These are phyloP conservation scores for Entomophthora muscae DNA, from an alignment of 371 early-diverging fungal genomes.

Conservation along the genomic window DNA sequence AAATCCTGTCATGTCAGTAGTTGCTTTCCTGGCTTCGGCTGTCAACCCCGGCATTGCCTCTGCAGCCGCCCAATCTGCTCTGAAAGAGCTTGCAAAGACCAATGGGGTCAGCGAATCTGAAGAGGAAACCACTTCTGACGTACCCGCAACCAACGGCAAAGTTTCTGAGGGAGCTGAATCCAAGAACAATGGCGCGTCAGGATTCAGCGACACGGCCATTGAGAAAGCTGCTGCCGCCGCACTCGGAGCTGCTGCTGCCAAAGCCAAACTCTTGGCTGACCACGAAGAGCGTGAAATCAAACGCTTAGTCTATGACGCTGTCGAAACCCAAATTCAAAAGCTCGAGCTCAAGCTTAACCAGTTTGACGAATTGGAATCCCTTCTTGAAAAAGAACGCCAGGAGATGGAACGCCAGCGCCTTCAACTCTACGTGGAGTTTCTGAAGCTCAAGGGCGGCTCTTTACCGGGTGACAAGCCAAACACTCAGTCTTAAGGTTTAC, in stretches of 20 bases:
- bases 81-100: conserved; percentile 23
- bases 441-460: conserved; percentile 16
- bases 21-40: conserved; percentile 82
- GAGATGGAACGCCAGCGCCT: conserved; percentile 68
- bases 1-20: conserved; percentile 91
- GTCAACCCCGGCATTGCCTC: conserved; percentile 84
- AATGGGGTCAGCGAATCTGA: background rate
- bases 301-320: conserved; percentile 51
- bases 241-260: conserved; percentile 45
- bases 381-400: conserved; percentile 65
- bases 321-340: conserved; percentile 71
- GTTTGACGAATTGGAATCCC: conserved; percentile 75
- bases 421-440: conserved; percentile 56
- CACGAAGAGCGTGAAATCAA: conserved; percentile 69
- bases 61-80: conserved; percentile 64
- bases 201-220: conserved; percentile 14
- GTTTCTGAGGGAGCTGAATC: conserved; percentile 15
- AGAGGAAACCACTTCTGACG: conserved; percentile 2
- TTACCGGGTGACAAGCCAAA: background rate
- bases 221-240: conserved; percentile 44
- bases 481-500: background rate
- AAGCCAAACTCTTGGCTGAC: conserved; percentile 38
- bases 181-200: conserved; percentile 32
- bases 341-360: conserved; percentile 78
- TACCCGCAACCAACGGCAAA: conserved; percentile 6